Percentiles rank a stretch among this genome's conserved stretches.
phyloP scores from a whole-genome alignment of 176 grass and related monocot species.

The Pharus latifolius region DNA sequence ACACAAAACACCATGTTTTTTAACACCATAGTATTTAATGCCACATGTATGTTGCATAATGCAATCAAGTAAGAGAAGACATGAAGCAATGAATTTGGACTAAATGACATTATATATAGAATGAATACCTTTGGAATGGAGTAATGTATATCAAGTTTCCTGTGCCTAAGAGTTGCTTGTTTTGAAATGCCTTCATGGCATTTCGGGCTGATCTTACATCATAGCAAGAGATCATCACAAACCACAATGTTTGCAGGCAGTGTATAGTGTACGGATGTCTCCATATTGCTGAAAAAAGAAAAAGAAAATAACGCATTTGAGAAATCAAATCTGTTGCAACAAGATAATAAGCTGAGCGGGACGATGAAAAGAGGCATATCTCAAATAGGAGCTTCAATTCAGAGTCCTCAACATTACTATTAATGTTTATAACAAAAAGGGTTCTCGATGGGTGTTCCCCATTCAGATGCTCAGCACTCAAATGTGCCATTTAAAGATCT shows the following conservation, averaged over 20 bases:
- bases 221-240: slow-evolving; percentile 90
- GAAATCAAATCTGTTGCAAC: not conserved
- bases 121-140: slow-evolving; percentile 61
- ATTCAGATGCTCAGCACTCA: slow-evolving; percentile 37
- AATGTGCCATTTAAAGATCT: slow-evolving; percentile 26
- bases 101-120: not conserved
- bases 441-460: slow-evolving; percentile 62
- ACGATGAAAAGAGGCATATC: slow-evolving; percentile 29
- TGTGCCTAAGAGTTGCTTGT: slow-evolving; percentile 54
- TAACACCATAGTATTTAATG: not conserved
- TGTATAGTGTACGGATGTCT: slow-evolving; percentile 62
- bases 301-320: not conserved
- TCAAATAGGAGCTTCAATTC: slow-evolving; percentile 72
- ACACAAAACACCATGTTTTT: not conserved
- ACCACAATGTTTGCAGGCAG: slow-evolving; percentile 74
- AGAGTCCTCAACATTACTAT: slow-evolving; percentile 59
- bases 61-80: not conserved
- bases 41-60: not conserved
- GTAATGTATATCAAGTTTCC: slow-evolving; percentile 79
- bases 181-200: slow-evolving; percentile 72
- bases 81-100: not conserved
- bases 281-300: slow-evolving; percentile 67
- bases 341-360: not conserved
- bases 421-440: slow-evolving; percentile 82
- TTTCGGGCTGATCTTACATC: slow-evolving; percentile 72